A percentile compares a stretch with the other conserved stretches of the same genome.
These are phyloP conservation scores for Groenewaldozyma sp. DNA, from an alignment of 1,139 yeast genomes.

Conservation along the genomic window DNA sequence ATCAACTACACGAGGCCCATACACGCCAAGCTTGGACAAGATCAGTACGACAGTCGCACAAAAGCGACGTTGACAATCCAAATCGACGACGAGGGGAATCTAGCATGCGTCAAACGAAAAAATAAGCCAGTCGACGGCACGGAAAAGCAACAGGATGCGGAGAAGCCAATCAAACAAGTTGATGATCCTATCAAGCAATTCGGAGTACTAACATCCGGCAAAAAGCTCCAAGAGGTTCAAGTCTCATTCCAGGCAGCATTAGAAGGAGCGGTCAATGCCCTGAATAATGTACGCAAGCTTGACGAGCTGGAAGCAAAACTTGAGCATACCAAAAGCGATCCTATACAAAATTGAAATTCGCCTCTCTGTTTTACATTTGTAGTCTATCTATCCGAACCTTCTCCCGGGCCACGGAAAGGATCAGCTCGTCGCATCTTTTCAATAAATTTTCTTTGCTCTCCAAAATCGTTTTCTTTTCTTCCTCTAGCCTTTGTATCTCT, in stretches of 20 bases:
- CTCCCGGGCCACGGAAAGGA: conserved; percentile 52
- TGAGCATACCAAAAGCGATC: background rate
- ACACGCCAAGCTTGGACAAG: conserved; percentile 21
- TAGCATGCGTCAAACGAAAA: background rate
- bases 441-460: conserved; percentile 57
- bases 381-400: conserved; percentile 28
- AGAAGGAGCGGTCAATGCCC: conserved; percentile 24
- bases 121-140: background rate
- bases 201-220: conserved; percentile 40
- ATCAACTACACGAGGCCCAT: conserved; percentile 23
- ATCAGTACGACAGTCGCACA: conserved; percentile 26
- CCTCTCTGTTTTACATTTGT: background rate
- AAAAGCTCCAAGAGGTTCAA: conserved; percentile 37
- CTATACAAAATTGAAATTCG: background rate
- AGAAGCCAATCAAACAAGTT: background rate
- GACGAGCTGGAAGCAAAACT: conserved; percentile 7
- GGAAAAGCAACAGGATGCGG: conserved; percentile 1
- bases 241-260: conserved; percentile 31
- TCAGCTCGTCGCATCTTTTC: conserved; percentile 59
- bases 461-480: conserved; percentile 48
- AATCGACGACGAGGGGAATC: background rate
- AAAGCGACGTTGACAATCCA: conserved; percentile 17
- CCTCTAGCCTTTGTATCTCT: conserved; percentile 56
- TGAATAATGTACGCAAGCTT: conserved; percentile 22
- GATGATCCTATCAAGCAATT: conserved; percentile 42